Conservation (phyloP, 1,284 basidiomycete genomes). For the Gymnopus androsaceus region DNA sequence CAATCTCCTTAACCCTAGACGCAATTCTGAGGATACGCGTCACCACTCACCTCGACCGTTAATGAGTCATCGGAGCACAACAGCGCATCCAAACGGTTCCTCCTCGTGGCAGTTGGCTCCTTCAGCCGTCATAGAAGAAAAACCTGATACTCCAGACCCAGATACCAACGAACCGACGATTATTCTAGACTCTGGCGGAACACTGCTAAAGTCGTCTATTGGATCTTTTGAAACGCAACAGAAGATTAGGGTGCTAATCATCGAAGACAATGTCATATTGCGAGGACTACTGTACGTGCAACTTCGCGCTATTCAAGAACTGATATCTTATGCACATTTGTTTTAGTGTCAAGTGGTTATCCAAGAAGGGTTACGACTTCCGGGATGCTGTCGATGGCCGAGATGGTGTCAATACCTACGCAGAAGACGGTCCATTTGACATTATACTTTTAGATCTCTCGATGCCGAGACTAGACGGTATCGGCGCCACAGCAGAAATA, state of each 20-base stretch:
- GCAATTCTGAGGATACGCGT: conserved; percentile 53
- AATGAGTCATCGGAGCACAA: conserved; percentile 50
- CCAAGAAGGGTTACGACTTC: conserved; percentile 79
- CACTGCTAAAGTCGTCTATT: conserved; percentile 62
- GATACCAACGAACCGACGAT: conserved; percentile 49
- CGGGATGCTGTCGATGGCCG: conserved; percentile 82
- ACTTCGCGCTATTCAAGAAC: conserved; percentile 17
- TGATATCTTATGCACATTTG: conserved; percentile 32
- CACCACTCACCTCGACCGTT: conserved; percentile 35
- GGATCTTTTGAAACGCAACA: conserved; percentile 42
- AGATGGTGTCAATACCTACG: conserved; percentile 81
- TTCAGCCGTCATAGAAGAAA: conserved; percentile 35
- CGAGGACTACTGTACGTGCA: conserved; percentile 65
- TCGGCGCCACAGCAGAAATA: conserved; percentile 84
- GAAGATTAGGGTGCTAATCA: conserved; percentile 68
- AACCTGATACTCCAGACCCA: conserved; percentile 20
- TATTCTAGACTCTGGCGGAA: conserved; percentile 58
- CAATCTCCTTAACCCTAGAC: conserved; percentile 33
- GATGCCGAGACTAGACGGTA: conserved; percentile 92
- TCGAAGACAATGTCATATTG: conserved; percentile 82
- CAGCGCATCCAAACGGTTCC: conserved; percentile 46
- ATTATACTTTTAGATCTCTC: conserved; percentile 88
- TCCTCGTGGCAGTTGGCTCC: conserved; percentile 37
- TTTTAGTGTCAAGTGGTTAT: conserved; percentile 76
- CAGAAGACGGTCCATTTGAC: conserved; percentile 69